phyloP scores from a whole-genome alignment of 202 grass and related monocot species.

The Panicum hallii region DNA sequence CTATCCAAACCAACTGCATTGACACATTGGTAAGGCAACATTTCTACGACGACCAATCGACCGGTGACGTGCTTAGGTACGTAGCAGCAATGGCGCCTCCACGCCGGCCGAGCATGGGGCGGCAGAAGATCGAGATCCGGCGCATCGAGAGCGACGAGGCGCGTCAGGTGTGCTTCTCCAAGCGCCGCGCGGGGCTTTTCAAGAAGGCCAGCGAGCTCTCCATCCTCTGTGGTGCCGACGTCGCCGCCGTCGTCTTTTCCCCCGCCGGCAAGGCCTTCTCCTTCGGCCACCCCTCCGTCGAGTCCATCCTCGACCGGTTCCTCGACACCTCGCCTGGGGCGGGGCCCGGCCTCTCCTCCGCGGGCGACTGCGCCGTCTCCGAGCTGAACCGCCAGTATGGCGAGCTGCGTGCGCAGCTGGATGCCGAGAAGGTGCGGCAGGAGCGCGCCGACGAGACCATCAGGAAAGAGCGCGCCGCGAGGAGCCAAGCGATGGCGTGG shows the following conservation, averaged over 20 bases:
- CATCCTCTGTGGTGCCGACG: conserved; percentile 32
- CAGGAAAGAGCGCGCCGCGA: conserved; percentile 23
- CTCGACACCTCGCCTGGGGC: background rate
- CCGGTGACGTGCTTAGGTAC: background rate
- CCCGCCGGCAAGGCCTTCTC: conserved; percentile 43
- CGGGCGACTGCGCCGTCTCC: background rate
- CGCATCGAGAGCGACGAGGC: conserved; percentile 46
- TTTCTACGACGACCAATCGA: background rate
- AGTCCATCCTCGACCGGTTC: conserved; percentile 41
- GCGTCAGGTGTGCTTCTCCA: conserved; percentile 48
- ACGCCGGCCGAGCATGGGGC: conserved; percentile 37
- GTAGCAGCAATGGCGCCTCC: conserved; percentile 20
- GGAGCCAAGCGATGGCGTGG: conserved; percentile 38
- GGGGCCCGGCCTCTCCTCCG: conserved; percentile 1
- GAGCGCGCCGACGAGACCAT: conserved; percentile 27
- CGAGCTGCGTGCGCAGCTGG: conserved; percentile 34
- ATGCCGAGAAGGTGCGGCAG: conserved; percentile 37
- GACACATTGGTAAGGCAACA: background rate
- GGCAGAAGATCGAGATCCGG: conserved; percentile 45
- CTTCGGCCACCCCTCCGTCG: conserved; percentile 37
- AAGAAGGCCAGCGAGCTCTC: conserved; percentile 47
- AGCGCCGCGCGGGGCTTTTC: conserved; percentile 41
- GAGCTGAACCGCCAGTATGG: conserved; percentile 44
- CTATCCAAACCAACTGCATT: background rate
- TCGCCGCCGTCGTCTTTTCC: conserved; percentile 41